Base-by-base conservation (phyloP, 331 rosid species). In the Acacia concinna region DNA sequence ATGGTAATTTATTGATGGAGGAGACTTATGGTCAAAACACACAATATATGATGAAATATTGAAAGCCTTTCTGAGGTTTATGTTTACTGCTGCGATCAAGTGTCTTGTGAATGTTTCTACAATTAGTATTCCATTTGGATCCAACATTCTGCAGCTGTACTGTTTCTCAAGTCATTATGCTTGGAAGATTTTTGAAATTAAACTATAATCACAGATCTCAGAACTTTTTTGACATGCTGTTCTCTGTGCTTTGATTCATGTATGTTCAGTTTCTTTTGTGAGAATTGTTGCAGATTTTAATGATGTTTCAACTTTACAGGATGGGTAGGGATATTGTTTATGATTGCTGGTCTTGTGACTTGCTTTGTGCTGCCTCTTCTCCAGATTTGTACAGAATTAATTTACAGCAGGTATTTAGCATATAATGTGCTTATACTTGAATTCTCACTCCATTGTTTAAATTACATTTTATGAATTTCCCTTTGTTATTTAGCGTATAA, bases 331-430 rank as follows among this genome's bases (percentile, higher is more conserved):
- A 90, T 82, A 78, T 91, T 47, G 83, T 85, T 25, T 95, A 90
- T 85, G 99, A 93, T 84, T 68, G 83, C 86, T 95, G 98, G 99
- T 88, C 99, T 31, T 93, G 96, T 72, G 99, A 95, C 85, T 88
- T 95, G 89, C 96, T 95, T 69, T 95, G 99, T 89, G 99, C 99
- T 54, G 97, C 98, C 21, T 95, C 99, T 23, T 95, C 97, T 46
- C 94, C 98, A 8, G 97, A 95, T 76, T 66, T 95, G 41, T 95
- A 95, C 84, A 85, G 99, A 87, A 93, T 95, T 46, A 95, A 93
- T 86, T 81, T 95, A 84, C 92, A 95, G 73, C 96, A 91, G 99
- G 99, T 94, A 70, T 40, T 82, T 35, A 43, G 73, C 75, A 79
- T 83, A 54, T 51, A 51, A 34, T 35, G 37, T 71, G 23, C 17